phyloP scores from a whole-genome alignment of 2,329 filamentous ascomycete species.

The Aureobasidium mangrovei region DNA sequence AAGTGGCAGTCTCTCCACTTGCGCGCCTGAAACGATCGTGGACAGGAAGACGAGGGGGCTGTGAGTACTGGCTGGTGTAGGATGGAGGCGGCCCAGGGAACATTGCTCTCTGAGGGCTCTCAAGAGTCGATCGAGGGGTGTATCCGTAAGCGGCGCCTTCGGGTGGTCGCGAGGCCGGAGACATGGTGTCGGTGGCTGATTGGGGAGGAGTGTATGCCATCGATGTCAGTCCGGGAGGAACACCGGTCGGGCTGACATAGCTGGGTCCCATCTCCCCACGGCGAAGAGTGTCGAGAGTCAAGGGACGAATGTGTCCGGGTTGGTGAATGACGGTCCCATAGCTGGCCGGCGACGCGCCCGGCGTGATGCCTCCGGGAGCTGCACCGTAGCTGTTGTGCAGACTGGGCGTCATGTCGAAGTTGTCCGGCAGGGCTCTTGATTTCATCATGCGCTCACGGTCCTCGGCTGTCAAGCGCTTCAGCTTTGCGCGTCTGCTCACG shows the following conservation, averaged over 20 bases:
- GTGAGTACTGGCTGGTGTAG: constrained; percentile 21
- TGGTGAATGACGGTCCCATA: constrained; percentile 22
- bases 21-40: constrained; percentile 36
- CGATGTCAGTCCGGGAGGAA: constrained; percentile 58
- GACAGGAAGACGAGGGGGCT: constrained; percentile 34
- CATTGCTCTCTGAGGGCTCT: constrained; percentile 16
- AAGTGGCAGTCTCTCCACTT: constrained; percentile 32
- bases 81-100: constrained; percentile 11
- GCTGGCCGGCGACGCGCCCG: constrained; percentile 38
- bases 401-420: constrained; percentile 51
- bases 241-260: constrained; percentile 49
- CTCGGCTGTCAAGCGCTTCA: constrained; percentile 52
- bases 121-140: constrained; percentile 16
- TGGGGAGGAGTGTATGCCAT: constrained; percentile 55
- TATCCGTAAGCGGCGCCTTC: constrained; percentile 34
- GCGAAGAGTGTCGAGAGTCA: constrained; percentile 60
- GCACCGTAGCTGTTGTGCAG: constrained; percentile 47
- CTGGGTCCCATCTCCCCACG: constrained; percentile 58
- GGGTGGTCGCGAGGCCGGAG: constrained; percentile 34
- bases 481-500: constrained; percentile 45
- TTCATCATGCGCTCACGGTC: constrained; percentile 54
- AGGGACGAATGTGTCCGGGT: constrained; percentile 53
- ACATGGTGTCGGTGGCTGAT: constrained; percentile 39
- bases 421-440: constrained; percentile 50
- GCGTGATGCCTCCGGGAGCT: constrained; percentile 37